phyloP scores from a whole-genome alignment of 371 early-diverging fungal genomes.

The Zychaea mexicana region DNA sequence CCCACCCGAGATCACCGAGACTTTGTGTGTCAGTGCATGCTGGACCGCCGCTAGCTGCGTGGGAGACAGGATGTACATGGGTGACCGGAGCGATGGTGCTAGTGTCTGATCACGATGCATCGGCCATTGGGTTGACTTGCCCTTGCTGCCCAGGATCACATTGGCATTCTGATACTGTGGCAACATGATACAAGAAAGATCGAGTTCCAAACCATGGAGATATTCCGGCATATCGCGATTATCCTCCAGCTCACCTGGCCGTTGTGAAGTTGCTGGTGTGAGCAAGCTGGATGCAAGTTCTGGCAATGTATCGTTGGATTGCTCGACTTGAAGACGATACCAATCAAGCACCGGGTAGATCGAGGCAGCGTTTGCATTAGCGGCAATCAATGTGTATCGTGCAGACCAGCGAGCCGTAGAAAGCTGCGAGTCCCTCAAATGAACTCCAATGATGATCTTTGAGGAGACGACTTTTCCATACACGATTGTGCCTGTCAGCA shows the following conservation, averaged over 20 bases:
- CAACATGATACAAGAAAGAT: slow-evolving; percentile 31
- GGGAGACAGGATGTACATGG: slow-evolving; percentile 30
- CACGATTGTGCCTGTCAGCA: background rate
- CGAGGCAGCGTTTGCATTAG: slow-evolving; percentile 21
- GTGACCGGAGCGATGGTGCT: slow-evolving; percentile 14
- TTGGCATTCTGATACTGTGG: background rate
- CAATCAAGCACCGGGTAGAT: slow-evolving; percentile 25
- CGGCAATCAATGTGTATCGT: slow-evolving; percentile 22
- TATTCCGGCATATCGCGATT: slow-evolving; percentile 25
- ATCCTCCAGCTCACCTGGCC: background rate
- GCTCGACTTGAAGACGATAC: slow-evolving; percentile 13
- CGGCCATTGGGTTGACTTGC: slow-evolving; percentile 25
- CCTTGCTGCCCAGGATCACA: background rate
- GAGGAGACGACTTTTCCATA: background rate
- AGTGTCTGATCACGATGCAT: background rate
- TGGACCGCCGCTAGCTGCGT: slow-evolving; percentile 38
- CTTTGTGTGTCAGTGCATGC: slow-evolving; percentile 33
- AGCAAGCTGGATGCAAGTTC: background rate
- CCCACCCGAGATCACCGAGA: slow-evolving; percentile 37
- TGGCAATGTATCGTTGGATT: slow-evolving; percentile 9
- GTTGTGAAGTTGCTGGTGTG: background rate
- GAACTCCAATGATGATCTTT: slow-evolving; percentile 21
- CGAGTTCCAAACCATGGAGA: slow-evolving; percentile 21
- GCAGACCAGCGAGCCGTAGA: slow-evolving; percentile 14
- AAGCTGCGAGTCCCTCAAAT: slow-evolving; percentile 14